These are phyloP conservation scores for Xylaria sp. DNA, from an alignment of 2,329 filamentous ascomycete genomes.

Conservation along the genomic window DNA sequence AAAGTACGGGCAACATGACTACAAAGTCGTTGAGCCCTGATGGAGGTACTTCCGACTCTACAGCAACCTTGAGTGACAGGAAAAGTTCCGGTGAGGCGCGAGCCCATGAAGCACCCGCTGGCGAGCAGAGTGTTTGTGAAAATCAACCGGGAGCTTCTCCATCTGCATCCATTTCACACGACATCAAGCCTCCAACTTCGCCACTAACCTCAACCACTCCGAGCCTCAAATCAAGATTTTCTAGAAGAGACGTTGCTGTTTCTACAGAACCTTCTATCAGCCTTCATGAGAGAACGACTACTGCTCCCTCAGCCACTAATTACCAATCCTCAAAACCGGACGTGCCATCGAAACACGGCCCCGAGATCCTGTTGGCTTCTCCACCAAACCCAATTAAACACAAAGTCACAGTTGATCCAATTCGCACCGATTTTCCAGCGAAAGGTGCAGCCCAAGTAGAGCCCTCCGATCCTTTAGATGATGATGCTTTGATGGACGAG, in stretches of 20 bases:
- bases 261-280: conserved; percentile 41
- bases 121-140: conserved; percentile 32
- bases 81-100: conserved; percentile 6
- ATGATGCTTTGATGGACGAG: conserved; percentile 88
- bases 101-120: conserved; percentile 9
- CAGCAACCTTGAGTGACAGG: conserved; percentile 4
- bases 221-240: conserved; percentile 58
- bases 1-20: conserved; percentile 34
- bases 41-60: conserved; percentile 19
- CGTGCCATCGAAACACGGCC: conserved; percentile 25
- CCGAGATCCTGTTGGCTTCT: conserved; percentile 39
- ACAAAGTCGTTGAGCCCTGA: conserved; percentile 39
- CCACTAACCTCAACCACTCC: conserved; percentile 42
- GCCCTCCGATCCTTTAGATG: conserved; percentile 61
- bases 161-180: conserved; percentile 47
- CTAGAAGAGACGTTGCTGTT: conserved; percentile 53
- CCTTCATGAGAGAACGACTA: conserved; percentile 24
- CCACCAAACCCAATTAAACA: conserved; percentile 51
- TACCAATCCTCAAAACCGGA: conserved; percentile 35
- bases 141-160: conserved; percentile 44
- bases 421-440: conserved; percentile 61
- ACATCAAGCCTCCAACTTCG: conserved; percentile 42
- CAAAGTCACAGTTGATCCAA: conserved; percentile 62
- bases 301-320: conserved; percentile 20
- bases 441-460: conserved; percentile 52